A percentile compares a stretch with the other conserved stretches of the same genome.
Conservation (phyloP, 306 rosid species). For the Chamaecrista fasciculata region DNA sequence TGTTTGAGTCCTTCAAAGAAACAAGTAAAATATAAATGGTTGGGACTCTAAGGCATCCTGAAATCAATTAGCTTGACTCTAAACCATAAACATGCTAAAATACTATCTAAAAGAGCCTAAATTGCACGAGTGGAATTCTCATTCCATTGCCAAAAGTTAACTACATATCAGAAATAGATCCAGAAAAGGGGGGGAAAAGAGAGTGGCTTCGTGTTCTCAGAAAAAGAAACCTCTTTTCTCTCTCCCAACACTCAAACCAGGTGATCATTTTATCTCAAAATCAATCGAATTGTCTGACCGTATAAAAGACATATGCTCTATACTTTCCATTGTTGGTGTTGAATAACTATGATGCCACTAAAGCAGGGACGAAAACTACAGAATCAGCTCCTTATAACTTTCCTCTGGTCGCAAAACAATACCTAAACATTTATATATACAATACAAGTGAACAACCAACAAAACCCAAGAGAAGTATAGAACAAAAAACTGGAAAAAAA, state of each 20-base stretch:
- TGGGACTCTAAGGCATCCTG: not conserved
- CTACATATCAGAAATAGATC: not conserved
- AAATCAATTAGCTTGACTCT: not conserved
- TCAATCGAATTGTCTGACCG: not conserved
- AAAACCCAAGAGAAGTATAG: constrained; percentile 1
- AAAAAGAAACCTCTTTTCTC: not conserved
- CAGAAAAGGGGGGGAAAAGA: not conserved
- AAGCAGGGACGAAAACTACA: not conserved
- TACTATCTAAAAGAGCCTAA: not conserved
- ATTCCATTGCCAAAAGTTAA: not conserved
- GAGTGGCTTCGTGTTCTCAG: not conserved
- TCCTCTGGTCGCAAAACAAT: not conserved
- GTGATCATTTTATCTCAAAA: not conserved
- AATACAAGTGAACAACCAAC: not conserved
- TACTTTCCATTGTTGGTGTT: not conserved
- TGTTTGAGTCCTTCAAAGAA: too few relatives aligned
- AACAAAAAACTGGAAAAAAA: not conserved
- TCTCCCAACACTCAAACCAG: not conserved
- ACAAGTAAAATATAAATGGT: too few relatives aligned
- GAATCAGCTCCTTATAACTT: not conserved
- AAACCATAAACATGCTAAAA: not conserved
- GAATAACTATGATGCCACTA: not conserved
- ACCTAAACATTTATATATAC: not conserved
- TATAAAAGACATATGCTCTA: not conserved
- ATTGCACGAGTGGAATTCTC: not conserved